Evolutionary conservation across 2,329 filamentous ascomycete species (phyloP).

Genomic region (Colletotrichum salicis): DNA sequence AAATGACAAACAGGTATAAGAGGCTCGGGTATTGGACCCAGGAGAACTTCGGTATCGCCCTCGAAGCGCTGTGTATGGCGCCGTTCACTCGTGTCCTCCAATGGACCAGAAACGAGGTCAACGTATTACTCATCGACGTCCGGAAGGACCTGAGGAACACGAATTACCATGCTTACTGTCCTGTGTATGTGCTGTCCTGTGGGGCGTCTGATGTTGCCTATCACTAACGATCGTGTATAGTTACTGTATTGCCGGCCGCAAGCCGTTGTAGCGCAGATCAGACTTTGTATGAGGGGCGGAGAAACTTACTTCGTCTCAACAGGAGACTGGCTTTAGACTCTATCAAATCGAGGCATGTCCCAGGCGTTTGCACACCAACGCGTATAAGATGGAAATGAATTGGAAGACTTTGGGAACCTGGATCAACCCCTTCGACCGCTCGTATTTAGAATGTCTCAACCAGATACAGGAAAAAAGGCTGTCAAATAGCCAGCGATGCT

Average conservation of each 20-base stretch:
- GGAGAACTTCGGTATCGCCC: slow-evolving; percentile 45
- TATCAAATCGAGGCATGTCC: no score
- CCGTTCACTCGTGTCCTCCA: slow-evolving; percentile 47
- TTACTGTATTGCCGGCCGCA: slow-evolving; percentile 9
- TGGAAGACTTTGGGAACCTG: no score
- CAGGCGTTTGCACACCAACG: no score
- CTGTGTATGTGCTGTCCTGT: slow-evolving; percentile 43
- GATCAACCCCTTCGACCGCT: no score
- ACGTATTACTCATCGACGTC: slow-evolving; percentile 47
- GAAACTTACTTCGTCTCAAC: no score
- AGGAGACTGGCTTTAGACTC: no score
- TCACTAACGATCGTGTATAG: neutral
- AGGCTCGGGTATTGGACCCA: slow-evolving; percentile 38
- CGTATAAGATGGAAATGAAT: no score
- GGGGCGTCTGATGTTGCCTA: neutral
- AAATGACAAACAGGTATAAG: slow-evolving; percentile 4
- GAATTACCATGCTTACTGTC: slow-evolving; percentile 49
- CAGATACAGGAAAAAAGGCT: no score
- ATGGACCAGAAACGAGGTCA: slow-evolving; percentile 46
- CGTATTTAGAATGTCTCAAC: no score
- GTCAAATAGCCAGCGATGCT: no score
- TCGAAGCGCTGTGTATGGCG: slow-evolving; percentile 48
- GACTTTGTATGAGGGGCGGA: no score
- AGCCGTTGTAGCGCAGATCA: neutral
- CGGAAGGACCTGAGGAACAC: slow-evolving; percentile 46